phyloP scores from a whole-genome alignment of 2,329 filamentous ascomycete genomes.

The Didymella keratinophila region DNA sequence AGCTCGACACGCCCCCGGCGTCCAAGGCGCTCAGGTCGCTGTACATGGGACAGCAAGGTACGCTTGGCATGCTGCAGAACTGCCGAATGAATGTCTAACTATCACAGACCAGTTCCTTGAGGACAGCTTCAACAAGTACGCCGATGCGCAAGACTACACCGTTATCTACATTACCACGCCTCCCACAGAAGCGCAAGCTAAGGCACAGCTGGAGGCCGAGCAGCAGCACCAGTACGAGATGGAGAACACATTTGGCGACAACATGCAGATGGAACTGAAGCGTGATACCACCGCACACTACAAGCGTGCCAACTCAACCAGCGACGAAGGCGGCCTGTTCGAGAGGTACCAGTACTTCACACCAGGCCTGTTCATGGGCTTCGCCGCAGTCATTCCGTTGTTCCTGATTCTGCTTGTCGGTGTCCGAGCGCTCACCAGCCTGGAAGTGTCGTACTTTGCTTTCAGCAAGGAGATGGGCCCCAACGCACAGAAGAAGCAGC shows the following conservation, averaged over 20 bases:
- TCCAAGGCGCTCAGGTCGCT: slow-evolving; percentile 25
- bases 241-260: slow-evolving; percentile 67
- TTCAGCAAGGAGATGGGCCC: slow-evolving; percentile 97
- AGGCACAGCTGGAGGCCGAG: slow-evolving; percentile 32
- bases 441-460: slow-evolving; percentile 90
- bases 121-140: slow-evolving; percentile 47
- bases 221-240: slow-evolving; percentile 64
- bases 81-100: slow-evolving; percentile 10
- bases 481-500: slow-evolving; percentile 82
- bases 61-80: not conserved
- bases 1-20: slow-evolving; percentile 26
- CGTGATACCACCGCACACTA: slow-evolving; percentile 60
- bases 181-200: slow-evolving; percentile 40
- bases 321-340: slow-evolving; percentile 64
- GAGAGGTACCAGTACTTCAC: slow-evolving; percentile 95
- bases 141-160: slow-evolving; percentile 67
- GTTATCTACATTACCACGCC: slow-evolving; percentile 78
- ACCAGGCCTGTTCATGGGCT: slow-evolving; percentile 88
- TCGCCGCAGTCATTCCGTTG: slow-evolving; percentile 74
- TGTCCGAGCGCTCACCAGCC: slow-evolving; percentile 75
- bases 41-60: slow-evolving; percentile 34
- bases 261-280: slow-evolving; percentile 77
- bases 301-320: slow-evolving; percentile 32
- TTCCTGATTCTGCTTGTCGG: slow-evolving; percentile 81
- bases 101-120: slow-evolving; percentile 35